These are phyloP conservation scores for Nannizziopsis arthrosporioides DNA, from an alignment of 2,329 filamentous ascomycete species.

Conservation along the genomic window DNA sequence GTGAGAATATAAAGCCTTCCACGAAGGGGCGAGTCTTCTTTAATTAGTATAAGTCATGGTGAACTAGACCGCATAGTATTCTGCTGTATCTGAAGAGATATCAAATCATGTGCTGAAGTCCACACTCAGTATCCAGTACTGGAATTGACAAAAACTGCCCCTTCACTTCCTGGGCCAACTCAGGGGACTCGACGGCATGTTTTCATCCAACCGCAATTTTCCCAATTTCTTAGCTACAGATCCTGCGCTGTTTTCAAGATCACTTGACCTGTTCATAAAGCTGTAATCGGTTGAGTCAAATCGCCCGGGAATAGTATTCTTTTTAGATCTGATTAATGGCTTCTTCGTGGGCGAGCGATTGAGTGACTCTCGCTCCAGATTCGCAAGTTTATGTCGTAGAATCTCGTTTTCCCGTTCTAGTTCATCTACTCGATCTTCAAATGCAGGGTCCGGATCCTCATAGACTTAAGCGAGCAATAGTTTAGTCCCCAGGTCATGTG, in stretches of 20 bases:
- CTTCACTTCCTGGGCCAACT: conserved; percentile 19
- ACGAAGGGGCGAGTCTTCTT: too few relatives aligned
- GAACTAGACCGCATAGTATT: too few relatives aligned
- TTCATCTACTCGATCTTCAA: conserved; percentile 51
- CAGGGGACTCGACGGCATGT: conserved; percentile 18
- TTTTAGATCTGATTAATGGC: conserved; percentile 23
- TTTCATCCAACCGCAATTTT: conserved; percentile 26
- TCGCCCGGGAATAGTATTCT: conserved; percentile 17
- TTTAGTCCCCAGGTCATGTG: conserved; percentile 15
- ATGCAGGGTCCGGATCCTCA: conserved; percentile 38
- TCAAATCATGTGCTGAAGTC: too few relatives aligned
- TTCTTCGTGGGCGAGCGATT: conserved; percentile 52
- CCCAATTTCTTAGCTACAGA: conserved; percentile 26
- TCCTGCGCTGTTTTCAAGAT: conserved; percentile 26
- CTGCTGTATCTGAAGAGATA: too few relatives aligned
- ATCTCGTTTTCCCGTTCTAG: conserved; percentile 61
- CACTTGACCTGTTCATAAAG: conserved; percentile 28
- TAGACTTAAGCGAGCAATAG: conserved; percentile 25
- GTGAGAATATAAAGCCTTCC: too few relatives aligned
- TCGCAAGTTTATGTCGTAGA: conserved; percentile 52
- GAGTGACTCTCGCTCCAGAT: conserved; percentile 54
- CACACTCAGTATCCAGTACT: too few relatives aligned
- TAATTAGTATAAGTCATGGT: too few relatives aligned
- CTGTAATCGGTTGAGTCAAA: conserved; percentile 22
- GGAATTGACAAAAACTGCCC: too few relatives aligned